phyloP scores from a whole-genome alignment of 2,329 filamentous ascomycete species.

The Hymenoscyphus salicellus region DNA sequence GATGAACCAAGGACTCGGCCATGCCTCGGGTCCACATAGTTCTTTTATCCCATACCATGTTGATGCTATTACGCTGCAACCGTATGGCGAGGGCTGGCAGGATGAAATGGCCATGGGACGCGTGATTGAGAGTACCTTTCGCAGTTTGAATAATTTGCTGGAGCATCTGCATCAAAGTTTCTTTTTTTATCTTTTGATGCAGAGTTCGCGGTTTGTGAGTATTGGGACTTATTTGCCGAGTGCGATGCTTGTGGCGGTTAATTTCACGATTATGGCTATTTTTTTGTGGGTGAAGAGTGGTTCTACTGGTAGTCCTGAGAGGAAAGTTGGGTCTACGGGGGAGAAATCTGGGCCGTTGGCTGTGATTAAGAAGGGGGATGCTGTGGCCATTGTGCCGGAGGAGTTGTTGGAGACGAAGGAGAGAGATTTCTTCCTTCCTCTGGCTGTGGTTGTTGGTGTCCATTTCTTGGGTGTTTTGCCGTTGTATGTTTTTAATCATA shows the following conservation, averaged over 20 bases:
- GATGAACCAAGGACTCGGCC: constrained; percentile 84
- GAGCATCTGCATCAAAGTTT: constrained; percentile 98
- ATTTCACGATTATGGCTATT: constrained; percentile 94
- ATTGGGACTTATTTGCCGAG: constrained; percentile 96
- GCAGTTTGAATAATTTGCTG: constrained; percentile 91
- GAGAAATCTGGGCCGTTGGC: constrained; percentile 36
- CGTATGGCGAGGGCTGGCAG: constrained; percentile 88
- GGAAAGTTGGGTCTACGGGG: constrained; percentile 23
- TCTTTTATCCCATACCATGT: constrained; percentile 97
- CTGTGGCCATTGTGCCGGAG: constrained; percentile 27
- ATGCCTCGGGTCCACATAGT: constrained; percentile 87
- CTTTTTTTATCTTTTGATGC: constrained; percentile 95
- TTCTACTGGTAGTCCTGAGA: constrained; percentile 29
- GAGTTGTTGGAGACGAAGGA: constrained; percentile 29
- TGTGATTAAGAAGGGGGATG: constrained; percentile 22
- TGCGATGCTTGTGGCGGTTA: constrained; percentile 93
- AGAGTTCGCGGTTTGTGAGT: constrained; percentile 84
- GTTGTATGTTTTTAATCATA: constrained; percentile 80
- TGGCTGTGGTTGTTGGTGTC: constrained; percentile 67
- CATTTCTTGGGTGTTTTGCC: constrained; percentile 79
- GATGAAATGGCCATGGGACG: constrained; percentile 95
- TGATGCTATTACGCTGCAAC: constrained; percentile 89
- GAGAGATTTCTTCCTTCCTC: constrained; percentile 66
- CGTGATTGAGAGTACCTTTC: constrained; percentile 83
- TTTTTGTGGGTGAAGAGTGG: constrained; percentile 91